Evolutionary conservation across 2,329 filamentous ascomycete genomes (phyloP).

Genomic region (Epichloe aotearoae): DNA sequence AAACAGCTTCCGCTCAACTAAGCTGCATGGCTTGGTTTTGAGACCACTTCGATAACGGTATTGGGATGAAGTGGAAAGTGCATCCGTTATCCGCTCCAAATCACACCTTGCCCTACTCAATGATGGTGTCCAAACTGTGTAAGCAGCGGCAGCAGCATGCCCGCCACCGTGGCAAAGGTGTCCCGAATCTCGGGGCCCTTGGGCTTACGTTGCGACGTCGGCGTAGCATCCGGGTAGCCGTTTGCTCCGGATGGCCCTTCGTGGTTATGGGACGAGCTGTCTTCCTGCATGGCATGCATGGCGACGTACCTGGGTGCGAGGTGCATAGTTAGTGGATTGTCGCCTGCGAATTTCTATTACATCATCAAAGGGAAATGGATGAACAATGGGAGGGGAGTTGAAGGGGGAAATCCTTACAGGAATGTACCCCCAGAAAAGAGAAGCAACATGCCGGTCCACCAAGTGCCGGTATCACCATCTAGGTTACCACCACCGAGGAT

Average conservation of each 20-base stretch:
- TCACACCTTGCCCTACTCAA: not conserved
- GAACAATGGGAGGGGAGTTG: too few relatives aligned
- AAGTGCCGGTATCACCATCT: constrained; percentile 52
- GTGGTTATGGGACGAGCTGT: constrained; percentile 36
- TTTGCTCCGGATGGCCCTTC: constrained; percentile 37
- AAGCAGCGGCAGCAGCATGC: constrained; percentile 66
- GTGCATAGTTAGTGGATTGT: not conserved
- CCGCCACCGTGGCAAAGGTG: constrained; percentile 55
- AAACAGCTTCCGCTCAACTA: too few relatives aligned
- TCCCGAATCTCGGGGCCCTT: constrained; percentile 50
- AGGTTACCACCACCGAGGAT: constrained; percentile 51
- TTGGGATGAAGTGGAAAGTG: not conserved
- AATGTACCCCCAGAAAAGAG: constrained; percentile 98
- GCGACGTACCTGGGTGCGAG: constrained; percentile 62
- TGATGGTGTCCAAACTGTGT: constrained; percentile 66
- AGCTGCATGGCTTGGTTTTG: too few relatives aligned
- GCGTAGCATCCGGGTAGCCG: constrained; percentile 38
- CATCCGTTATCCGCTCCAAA: not conserved
- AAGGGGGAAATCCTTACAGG: constrained; percentile 45
- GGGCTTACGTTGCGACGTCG: constrained; percentile 33
- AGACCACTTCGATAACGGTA: too few relatives aligned
- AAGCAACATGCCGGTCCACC: constrained; percentile 84
- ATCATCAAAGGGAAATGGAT: not conserved
- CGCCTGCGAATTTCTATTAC: not conserved
- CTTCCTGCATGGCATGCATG: constrained; percentile 96